Evolutionary conservation across 2,329 filamentous ascomycete genomes (phyloP).

Genomic region (Fusarium solani-melongenae): DNA sequence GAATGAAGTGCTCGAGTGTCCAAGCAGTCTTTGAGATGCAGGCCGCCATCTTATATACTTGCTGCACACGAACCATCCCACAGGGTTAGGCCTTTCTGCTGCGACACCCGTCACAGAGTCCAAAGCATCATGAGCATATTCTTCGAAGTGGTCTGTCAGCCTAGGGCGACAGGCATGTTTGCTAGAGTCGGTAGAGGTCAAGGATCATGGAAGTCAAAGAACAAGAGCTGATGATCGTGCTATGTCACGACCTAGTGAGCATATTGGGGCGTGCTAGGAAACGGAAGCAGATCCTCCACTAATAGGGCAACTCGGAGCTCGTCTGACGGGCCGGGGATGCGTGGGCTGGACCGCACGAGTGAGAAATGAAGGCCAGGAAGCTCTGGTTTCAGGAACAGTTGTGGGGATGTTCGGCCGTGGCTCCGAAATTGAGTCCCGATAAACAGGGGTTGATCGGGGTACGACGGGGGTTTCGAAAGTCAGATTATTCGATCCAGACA

Average conservation of each 20-base stretch:
- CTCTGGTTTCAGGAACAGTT: slow-evolving; percentile 42
- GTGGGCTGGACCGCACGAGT: slow-evolving; percentile 35
- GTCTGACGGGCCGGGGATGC: slow-evolving; percentile 35
- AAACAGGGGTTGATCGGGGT: slow-evolving; percentile 21
- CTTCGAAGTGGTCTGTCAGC: slow-evolving; percentile 25
- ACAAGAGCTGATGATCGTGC: slow-evolving; percentile 31
- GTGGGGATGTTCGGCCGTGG: slow-evolving; percentile 35
- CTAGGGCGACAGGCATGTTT: not conserved
- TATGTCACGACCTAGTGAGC: slow-evolving; percentile 31
- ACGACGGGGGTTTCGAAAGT: slow-evolving; percentile 3
- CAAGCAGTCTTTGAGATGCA: not conserved
- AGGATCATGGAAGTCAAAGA: slow-evolving; percentile 24
- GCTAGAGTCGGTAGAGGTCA: slow-evolving; percentile 26
- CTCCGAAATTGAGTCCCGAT: slow-evolving; percentile 38
- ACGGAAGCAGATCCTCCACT: slow-evolving; percentile 41
- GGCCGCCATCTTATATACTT: slow-evolving; percentile 28
- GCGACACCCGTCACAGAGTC: not conserved
- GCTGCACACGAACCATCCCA: not conserved
- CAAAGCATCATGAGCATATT: slow-evolving; percentile 22
- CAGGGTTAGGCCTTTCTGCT: slow-evolving; percentile 1
- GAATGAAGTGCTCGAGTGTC: slow-evolving; percentile 17
- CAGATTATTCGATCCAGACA: slow-evolving; percentile 22
- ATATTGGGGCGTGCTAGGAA: slow-evolving; percentile 18
- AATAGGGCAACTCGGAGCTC: slow-evolving; percentile 32
- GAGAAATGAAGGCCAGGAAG: slow-evolving; percentile 36